Percentiles rank a stretch among this genome's conserved stretches.
These are phyloP conservation scores for Chlorella sp. DNA, from an alignment of 139 green algal species.

Conservation along the genomic window DNA sequence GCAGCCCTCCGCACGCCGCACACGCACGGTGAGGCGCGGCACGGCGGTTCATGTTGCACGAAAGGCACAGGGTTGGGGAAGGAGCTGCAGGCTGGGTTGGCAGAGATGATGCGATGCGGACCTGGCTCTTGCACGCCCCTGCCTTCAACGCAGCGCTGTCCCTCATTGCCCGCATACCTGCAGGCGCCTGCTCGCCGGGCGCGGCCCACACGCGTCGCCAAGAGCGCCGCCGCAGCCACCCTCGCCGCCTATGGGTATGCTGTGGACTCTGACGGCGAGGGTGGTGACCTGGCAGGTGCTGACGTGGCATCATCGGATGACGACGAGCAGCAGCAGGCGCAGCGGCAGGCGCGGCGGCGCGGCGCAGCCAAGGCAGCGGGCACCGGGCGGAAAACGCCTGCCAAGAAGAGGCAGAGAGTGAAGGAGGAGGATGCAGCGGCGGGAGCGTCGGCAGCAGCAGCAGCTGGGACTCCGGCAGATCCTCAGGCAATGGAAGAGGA, in stretches of 20 bases:
- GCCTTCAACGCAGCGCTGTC: not conserved
- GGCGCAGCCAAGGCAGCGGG: not conserved
- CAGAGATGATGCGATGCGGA: not conserved
- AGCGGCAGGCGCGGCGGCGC: not conserved
- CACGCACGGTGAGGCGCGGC: not conserved
- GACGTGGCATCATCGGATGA: conserved; percentile 9
- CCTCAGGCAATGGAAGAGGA: not conserved
- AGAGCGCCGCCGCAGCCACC: conserved; percentile 30
- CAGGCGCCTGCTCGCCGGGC: not conserved
- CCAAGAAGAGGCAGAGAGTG: not conserved
- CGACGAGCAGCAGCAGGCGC: not conserved
- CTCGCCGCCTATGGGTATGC: not conserved
- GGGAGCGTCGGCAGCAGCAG: not conserved
- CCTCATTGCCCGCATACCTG: not conserved
- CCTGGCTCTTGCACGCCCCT: not conserved
- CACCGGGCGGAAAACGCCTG: not conserved
- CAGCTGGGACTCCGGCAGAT: not conserved
- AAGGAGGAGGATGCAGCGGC: not conserved
- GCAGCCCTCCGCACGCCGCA: not conserved
- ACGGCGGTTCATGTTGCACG: not conserved
- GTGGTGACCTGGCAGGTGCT: not conserved
- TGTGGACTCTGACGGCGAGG: not conserved
- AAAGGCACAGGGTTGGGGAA: no score
- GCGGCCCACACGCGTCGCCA: not conserved
- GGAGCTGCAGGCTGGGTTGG: not conserved